Base-by-base conservation (phyloP, 495 filamentous ascomycete species). In the Pseudomonodictys pantanalensis region DNA sequence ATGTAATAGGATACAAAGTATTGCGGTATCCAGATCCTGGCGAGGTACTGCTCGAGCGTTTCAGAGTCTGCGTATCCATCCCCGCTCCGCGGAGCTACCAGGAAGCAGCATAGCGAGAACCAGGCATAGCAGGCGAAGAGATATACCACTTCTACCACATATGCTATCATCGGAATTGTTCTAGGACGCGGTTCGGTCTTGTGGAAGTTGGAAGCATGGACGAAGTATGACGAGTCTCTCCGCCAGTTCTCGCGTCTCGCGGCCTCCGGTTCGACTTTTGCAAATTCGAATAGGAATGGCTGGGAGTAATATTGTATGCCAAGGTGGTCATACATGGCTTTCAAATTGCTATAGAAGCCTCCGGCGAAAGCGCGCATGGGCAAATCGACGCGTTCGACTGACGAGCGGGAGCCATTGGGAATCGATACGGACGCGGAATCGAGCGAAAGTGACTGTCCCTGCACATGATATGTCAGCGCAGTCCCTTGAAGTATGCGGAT, bases 361-460 rank as follows among this genome's bases (percentile, higher is more conserved):
- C 72, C 79, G 6, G 78, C 76, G 49, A 83, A 79, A 2, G 77
- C 76, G 32, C 81, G 79, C 79, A 83, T 83, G 17, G 82, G 82
- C n/a, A 84, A 62, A 70, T 84, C 80, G 23, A 79, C 62, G 48
- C 79, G 70, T 39, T 75, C 60, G 35, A 46, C 7, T 48, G 9
- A 42, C 32, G 45, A 55, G 17, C 41, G 42, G 12, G 26, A 50
- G 12, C 51, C 23, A 45, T 69, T 65, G 18, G 62, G 67, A 17
- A 76, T 51, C 17, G 73, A 67, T 10, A 73, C 55, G 7, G 73
- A 77, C 38, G 72, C 73, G 15, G 75, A 72, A 48, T 78, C 76
- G 9, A 78, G 65, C 8, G 76, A 75, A 4, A 76, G 64, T 1
- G 44, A 44, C 12, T 71, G 49, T n/a, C 73, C 75, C 76, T 76